phyloP scores from a whole-genome alignment of 2,329 filamentous ascomycete species.

The Colletotrichum horii region DNA sequence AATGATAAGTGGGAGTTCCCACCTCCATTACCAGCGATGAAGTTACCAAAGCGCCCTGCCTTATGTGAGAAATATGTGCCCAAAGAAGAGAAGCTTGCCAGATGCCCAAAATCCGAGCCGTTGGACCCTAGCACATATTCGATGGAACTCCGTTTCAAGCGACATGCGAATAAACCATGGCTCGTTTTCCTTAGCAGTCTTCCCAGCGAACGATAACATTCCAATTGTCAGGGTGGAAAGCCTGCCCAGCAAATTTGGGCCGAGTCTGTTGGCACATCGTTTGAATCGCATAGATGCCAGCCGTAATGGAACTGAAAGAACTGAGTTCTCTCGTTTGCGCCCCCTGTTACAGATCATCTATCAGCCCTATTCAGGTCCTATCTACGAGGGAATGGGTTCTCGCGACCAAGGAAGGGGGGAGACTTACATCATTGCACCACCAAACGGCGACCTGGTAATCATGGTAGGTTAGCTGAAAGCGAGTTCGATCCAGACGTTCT shows the following conservation, averaged over 20 bases:
- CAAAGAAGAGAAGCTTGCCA: background rate
- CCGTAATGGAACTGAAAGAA: background rate
- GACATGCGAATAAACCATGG: background rate
- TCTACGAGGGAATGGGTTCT: accelerated
- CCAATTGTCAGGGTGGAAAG: background rate
- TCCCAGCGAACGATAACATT: background rate
- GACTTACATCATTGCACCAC: background rate
- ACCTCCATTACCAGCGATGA: background rate
- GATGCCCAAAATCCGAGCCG: background rate
- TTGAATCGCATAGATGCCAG: background rate
- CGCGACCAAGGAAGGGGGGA: background rate
- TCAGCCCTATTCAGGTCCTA: background rate
- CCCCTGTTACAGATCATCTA: background rate
- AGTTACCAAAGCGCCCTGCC: background rate
- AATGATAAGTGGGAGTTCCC: background rate
- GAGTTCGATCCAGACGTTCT: background rate
- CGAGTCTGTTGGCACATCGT: background rate
- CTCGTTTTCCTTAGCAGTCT: background rate
- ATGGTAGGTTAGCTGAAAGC: accelerated
- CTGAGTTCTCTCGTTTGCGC: background rate
- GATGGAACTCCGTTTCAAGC: background rate
- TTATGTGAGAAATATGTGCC: background rate
- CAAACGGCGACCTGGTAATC: background rate
- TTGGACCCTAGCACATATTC: background rate
- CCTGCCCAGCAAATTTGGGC: background rate